These are phyloP conservation scores for Phalaenopsis hybrid DNA, from an alignment of 116 monocot species.

Conservation along the genomic window DNA sequence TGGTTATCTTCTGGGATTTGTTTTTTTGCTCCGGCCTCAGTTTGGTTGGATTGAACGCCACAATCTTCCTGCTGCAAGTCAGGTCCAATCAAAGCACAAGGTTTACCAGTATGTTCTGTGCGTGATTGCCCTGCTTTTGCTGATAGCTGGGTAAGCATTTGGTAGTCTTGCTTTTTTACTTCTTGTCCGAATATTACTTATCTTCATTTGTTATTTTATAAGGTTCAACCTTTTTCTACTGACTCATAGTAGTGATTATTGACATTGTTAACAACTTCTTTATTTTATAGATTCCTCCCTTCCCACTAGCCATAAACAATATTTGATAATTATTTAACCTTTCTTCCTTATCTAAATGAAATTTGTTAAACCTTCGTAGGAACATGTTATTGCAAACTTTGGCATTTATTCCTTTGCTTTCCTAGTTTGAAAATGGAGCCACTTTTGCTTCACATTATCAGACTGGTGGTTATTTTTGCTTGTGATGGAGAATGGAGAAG, in stretches of 20 bases:
- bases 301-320: too few relatives aligned
- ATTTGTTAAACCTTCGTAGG: too few relatives aligned
- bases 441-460: too few relatives aligned
- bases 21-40: conserved; percentile 64
- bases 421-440: too few relatives aligned
- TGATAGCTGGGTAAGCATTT: conserved; percentile 53
- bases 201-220: background rate
- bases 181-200: background rate
- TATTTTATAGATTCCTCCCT: too few relatives aligned
- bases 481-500: too few relatives aligned
- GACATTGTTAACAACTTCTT: background rate
- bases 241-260: background rate
- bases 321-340: too few relatives aligned
- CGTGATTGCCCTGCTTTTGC: conserved; percentile 29
- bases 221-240: background rate
- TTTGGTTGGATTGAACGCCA: conserved; percentile 55
- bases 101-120: conserved; percentile 45
- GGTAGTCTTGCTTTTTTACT: background rate
- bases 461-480: too few relatives aligned
- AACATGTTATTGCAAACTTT: too few relatives aligned
- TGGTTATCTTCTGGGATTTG: conserved; percentile 72
- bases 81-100: conserved; percentile 43
- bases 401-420: too few relatives aligned
- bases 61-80: conserved; percentile 33
- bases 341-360: too few relatives aligned